Percentiles rank a stretch among this genome's conserved stretches.
These are phyloP conservation scores for Phytophthora podocarpi DNA, from an alignment of 352 stramenopile species.

Conservation along the genomic window DNA sequence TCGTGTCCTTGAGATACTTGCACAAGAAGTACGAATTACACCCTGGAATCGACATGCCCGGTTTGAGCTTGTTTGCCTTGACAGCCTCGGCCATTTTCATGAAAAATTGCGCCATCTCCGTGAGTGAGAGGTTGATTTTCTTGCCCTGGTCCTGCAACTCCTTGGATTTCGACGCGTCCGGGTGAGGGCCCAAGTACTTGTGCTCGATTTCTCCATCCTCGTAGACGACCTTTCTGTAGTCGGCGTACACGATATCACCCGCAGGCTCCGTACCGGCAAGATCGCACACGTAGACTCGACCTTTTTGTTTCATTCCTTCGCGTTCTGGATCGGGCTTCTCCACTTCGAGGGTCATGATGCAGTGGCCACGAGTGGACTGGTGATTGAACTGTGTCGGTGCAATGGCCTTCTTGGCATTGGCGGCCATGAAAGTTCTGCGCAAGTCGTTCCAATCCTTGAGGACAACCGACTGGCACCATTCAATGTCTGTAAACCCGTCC, in stretches of 20 bases:
- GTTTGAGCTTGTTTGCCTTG: constrained; percentile 95
- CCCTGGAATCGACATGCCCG: constrained; percentile 91
- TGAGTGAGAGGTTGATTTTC: constrained; percentile 96
- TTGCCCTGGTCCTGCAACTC: constrained; percentile 95
- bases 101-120: constrained; percentile 97
- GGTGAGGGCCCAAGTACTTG: constrained; percentile 90
- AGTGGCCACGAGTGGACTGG: constrained; percentile 93
- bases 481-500: constrained; percentile 95
- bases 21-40: constrained; percentile 96
- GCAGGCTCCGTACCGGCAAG: constrained; percentile 93
- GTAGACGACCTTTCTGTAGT: constrained; percentile 93
- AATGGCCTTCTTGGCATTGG: constrained; percentile 93
- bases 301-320: constrained; percentile 89
- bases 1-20: constrained; percentile 97
- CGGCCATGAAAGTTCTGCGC: constrained; percentile 88
- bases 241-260: constrained; percentile 93
- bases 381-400: constrained; percentile 95
- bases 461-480: constrained; percentile 93
- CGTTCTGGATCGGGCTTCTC: constrained; percentile 92
- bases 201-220: constrained; percentile 93
- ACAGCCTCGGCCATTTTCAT: constrained; percentile 97
- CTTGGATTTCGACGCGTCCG: constrained; percentile 92
- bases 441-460: constrained; percentile 95
- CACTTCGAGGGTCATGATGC: constrained; percentile 96
- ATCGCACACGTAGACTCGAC: constrained; percentile 94